Conservation (phyloP, 805 yeast genomes). For the Yarrowia sp. region DNA sequence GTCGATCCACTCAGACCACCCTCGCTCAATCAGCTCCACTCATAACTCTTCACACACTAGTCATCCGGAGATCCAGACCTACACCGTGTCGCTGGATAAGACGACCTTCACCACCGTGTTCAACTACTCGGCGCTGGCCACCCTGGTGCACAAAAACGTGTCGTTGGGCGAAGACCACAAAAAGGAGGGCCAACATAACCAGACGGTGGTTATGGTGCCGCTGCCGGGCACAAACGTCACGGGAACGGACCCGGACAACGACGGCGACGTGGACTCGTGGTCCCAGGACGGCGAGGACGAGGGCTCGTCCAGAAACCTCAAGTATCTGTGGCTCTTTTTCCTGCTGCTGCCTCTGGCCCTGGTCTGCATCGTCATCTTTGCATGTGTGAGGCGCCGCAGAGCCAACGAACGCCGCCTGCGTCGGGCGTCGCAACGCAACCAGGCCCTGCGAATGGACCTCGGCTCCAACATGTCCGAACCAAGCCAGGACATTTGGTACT, state of each 20-base stretch:
- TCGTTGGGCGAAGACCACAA: background rate
- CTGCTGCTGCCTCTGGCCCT: conserved; percentile 20
- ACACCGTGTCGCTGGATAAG: conserved; percentile 18
- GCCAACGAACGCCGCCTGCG: background rate
- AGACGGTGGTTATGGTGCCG: background rate
- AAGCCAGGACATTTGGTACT: conserved; percentile 8
- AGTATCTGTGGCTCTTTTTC: conserved; percentile 24
- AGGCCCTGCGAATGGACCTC: conserved; percentile 11
- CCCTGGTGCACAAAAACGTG: background rate
- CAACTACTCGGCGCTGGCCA: conserved; percentile 7
- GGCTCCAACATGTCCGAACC: conserved; percentile 16
- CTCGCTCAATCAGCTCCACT: background rate
- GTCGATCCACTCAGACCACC: background rate
- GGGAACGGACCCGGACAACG: conserved; percentile 6
- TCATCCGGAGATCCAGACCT: background rate
- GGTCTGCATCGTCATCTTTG: conserved; percentile 12
- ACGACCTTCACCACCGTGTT: conserved; percentile 23
- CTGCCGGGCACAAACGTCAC: conserved; percentile 23
- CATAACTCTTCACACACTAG: background rate
- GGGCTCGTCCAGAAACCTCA: conserved; percentile 21
- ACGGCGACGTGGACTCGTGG: conserved; percentile 24
- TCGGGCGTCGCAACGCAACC: conserved; percentile 12
- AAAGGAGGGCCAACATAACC: background rate
- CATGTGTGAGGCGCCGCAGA: conserved; percentile 12
- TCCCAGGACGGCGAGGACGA: conserved; percentile 1